Evolutionary conservation across 257 asterid genomes (phyloP), one percentile per base, ranked within the genome.

Genomic region (Gynochthodes officinalis): DNA sequence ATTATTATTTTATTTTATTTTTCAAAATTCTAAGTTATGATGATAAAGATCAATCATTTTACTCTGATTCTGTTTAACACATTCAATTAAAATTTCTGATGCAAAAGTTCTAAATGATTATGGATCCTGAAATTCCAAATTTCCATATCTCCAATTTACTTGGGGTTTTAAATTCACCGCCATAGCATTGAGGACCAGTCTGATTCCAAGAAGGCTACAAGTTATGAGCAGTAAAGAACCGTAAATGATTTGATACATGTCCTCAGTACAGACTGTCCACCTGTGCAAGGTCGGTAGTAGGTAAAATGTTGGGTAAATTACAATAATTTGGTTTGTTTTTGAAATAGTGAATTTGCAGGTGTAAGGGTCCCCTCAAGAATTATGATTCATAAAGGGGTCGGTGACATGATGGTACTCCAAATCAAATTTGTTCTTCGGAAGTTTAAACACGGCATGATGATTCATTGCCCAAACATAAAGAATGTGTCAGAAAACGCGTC

Each of bases 241-340:
- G 55, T 67, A 32, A 75, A 75, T 57, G 59, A 16, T 53, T 27
- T 65, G 72, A 23, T 52, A 40, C 2, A 40, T 61, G 33, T 43
- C 33, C 42, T 30, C 37, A 64, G 32, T 58, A 14, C 21, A 71
- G 23, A 28, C 14, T 0, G 25, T n/a, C 28, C 5, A 35, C 21
- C 60, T 30, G 55, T 55, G 52, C 43, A 42, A 44, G 21, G 37
- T 72, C 21, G 39, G 62, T 32, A 12, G 37, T 32, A 16, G 69
- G 27, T 28, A 30, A 43, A 30, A 6, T 43, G 4, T 15, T 32
- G 33, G 33, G 53, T 28, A 44, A 49, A 46, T 62, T 61, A 64
- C 54, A 35, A 23, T 32, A 12, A 16, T 30, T 42, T 7, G 28
- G 1, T 25, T 28, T 35, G 42, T 19, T 63, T n/a, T 3, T 1